Evolutionary conservation across 2,329 filamentous ascomycete species (phyloP).

Genomic region (Trichoderma sp.): DNA sequence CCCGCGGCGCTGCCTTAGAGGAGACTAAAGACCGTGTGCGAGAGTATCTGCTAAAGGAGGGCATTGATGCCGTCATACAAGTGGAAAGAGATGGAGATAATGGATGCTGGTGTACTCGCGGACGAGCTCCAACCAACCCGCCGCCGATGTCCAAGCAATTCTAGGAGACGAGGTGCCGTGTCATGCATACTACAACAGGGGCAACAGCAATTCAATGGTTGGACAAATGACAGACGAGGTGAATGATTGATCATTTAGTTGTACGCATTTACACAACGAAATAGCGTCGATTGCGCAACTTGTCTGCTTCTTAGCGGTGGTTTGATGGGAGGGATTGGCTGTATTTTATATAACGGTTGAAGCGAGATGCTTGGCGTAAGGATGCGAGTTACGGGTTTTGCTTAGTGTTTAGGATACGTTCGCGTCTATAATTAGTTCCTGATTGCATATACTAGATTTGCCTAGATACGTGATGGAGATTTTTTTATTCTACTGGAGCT

Average conservation of each 20-base stretch:
- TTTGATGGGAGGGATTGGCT: neutral
- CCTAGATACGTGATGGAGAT: neutral
- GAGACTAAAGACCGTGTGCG: constrained; percentile 79
- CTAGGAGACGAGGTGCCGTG: constrained; percentile 24
- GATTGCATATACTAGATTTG: neutral
- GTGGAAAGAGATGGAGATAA: constrained; percentile 80
- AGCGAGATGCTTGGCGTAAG: constrained; percentile 9
- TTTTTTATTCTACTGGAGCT: neutral
- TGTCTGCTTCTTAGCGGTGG: neutral
- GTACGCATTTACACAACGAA: neutral
- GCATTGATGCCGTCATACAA: constrained; percentile 82
- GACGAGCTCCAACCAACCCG: constrained; percentile 25
- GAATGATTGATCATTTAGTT: neutral
- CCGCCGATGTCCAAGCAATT: constrained; percentile 37
- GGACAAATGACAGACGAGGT: neutral
- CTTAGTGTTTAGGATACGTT: constrained; percentile 10
- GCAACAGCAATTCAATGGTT: neutral
- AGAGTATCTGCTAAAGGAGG: constrained; percentile 66
- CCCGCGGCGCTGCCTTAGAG: constrained; percentile 69
- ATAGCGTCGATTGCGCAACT: neutral
- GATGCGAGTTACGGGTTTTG: constrained; percentile 1
- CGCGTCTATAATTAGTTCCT: neutral
- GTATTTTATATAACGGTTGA: neutral
- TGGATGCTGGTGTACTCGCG: constrained; percentile 56
- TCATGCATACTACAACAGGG: neutral